A percentile compares a stretch with the other conserved stretches of the same genome.
phyloP scores from a whole-genome alignment of 257 asterid species.

The Linderniella brevidens region DNA sequence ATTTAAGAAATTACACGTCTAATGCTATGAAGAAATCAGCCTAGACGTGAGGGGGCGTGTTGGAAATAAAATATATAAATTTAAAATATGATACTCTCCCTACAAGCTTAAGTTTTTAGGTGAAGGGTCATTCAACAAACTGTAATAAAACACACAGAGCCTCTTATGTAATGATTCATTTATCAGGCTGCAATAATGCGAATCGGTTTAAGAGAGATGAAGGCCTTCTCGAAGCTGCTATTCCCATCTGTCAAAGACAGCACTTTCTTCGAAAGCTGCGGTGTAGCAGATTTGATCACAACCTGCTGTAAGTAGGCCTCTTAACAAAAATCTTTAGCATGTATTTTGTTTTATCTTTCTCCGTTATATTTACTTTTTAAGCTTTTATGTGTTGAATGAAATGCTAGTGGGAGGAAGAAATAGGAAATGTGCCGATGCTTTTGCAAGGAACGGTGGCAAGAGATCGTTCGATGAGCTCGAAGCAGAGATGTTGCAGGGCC shows the following conservation, averaged over 20 bases:
- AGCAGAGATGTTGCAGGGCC: conserved; percentile 89
- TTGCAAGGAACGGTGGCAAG: conserved; percentile 72
- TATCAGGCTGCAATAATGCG: conserved; percentile 91
- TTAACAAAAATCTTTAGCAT: too few relatives aligned
- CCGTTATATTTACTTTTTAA: background rate
- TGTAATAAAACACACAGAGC: background rate
- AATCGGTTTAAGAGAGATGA: conserved; percentile 86
- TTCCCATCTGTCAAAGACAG: conserved; percentile 78
- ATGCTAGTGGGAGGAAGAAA: conserved; percentile 83
- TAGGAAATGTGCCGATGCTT: conserved; percentile 87
- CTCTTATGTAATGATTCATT: conserved; percentile 1
- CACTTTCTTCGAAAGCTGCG: conserved; percentile 94
- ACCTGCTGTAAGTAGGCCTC: conserved; percentile 95
- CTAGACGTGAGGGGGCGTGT: too few relatives aligned
- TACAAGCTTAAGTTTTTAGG: too few relatives aligned
- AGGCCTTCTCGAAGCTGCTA: conserved; percentile 70
- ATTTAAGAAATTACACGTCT: too few relatives aligned
- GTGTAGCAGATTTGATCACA: conserved; percentile 84
- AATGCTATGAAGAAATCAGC: too few relatives aligned
- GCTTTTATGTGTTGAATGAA: conserved; percentile 1
- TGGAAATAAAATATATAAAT: too few relatives aligned
- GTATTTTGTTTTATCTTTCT: background rate
- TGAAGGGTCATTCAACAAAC: too few relatives aligned
- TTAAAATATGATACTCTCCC: too few relatives aligned
- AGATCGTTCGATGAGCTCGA: conserved; percentile 86